A percentile compares a stretch with the other conserved stretches of the same genome.
Evolutionary conservation across 2,329 filamentous ascomycete genomes (phyloP).

Genomic region (Diaporthe amygdali): DNA sequence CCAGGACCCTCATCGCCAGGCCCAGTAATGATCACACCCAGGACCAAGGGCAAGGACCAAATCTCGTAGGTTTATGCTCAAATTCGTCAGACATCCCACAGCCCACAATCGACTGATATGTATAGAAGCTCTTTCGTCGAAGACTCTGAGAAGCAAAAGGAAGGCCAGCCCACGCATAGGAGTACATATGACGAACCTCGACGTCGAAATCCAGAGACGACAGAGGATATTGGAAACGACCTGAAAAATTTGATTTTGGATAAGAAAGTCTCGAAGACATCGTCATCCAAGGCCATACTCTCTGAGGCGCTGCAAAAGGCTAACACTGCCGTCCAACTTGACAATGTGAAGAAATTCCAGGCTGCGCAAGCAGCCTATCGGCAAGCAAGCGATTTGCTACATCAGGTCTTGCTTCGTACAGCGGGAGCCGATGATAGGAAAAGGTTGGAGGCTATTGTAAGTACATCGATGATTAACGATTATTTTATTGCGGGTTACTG

Average conservation of each 20-base stretch:
- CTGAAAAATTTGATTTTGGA: background rate
- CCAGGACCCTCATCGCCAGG: background rate
- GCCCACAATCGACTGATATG: background rate
- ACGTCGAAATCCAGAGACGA: too few relatives aligned
- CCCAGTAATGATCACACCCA: background rate
- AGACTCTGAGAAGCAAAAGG: too few relatives aligned
- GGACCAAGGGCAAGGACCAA: background rate
- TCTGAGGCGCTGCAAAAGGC: slow-evolving; percentile 92
- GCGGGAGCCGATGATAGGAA: slow-evolving; percentile 83
- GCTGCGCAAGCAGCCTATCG: slow-evolving; percentile 88
- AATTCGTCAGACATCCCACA: background rate
- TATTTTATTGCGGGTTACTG: background rate
- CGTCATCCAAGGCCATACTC: slow-evolving; percentile 91
- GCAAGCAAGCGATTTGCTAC: slow-evolving; percentile 86
- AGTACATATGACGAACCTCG: too few relatives aligned
- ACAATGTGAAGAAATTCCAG: slow-evolving; percentile 94
- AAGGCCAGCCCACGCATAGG: too few relatives aligned
- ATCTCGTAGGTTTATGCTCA: background rate
- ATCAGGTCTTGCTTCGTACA: slow-evolving; percentile 85
- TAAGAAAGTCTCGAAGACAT: slow-evolving; percentile 44
- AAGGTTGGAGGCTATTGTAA: slow-evolving; percentile 92
- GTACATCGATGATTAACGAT: slow-evolving; percentile 39
- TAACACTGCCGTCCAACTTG: slow-evolving; percentile 91
- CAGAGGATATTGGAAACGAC: background rate
- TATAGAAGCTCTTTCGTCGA: background rate